Percentiles rank a stretch among this genome's conserved stretches.
Conservation (phyloP, 306 rosid genomes). For the Benincasa hispida region DNA sequence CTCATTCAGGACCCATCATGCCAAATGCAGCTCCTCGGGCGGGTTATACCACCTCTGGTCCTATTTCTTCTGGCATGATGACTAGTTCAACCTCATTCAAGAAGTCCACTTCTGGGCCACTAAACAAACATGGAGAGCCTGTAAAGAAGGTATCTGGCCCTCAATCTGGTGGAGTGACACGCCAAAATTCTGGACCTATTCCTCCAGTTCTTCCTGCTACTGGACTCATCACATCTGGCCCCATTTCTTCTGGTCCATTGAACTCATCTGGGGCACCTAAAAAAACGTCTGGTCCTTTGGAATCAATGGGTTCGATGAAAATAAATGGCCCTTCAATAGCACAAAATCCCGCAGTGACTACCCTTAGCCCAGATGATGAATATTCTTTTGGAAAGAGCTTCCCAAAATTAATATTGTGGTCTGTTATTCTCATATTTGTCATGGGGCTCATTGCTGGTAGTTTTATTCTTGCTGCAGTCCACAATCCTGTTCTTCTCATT, state of each 20-base stretch:
- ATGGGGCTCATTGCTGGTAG: conserved; percentile 99
- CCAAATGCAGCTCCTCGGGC: conserved; percentile 69
- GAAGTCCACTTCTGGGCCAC: conserved; percentile 89
- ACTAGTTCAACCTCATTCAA: conserved; percentile 63
- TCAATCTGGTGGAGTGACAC: conserved; percentile 88
- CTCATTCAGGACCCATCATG: conserved; percentile 84
- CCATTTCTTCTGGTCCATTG: conserved; percentile 79
- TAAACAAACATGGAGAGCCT: conserved; percentile 92
- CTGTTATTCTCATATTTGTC: conserved; percentile 78
- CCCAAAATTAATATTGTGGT: conserved; percentile 92
- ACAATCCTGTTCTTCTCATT: conserved; percentile 78
- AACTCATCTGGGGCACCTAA: conserved; percentile 95
- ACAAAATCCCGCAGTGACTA: conserved; percentile 79
- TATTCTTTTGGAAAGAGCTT: conserved; percentile 82
- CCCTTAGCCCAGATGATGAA: conserved; percentile 63
- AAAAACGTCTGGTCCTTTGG: conserved; percentile 84
- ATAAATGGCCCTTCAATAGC: conserved; percentile 27
- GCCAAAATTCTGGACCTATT: conserved; percentile 94
- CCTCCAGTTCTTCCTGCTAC: conserved; percentile 91
- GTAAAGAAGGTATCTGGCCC: conserved; percentile 93
- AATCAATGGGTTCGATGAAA: conserved; percentile 73
- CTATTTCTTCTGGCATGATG: conserved; percentile 55
- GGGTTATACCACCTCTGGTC: conserved; percentile 63
- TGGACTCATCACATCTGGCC: conserved; percentile 94
- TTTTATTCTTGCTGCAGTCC: conserved; percentile 95